phyloP scores from a whole-genome alignment of 2,329 filamentous ascomycete genomes.

The Hypoxylon rubiginosum region DNA sequence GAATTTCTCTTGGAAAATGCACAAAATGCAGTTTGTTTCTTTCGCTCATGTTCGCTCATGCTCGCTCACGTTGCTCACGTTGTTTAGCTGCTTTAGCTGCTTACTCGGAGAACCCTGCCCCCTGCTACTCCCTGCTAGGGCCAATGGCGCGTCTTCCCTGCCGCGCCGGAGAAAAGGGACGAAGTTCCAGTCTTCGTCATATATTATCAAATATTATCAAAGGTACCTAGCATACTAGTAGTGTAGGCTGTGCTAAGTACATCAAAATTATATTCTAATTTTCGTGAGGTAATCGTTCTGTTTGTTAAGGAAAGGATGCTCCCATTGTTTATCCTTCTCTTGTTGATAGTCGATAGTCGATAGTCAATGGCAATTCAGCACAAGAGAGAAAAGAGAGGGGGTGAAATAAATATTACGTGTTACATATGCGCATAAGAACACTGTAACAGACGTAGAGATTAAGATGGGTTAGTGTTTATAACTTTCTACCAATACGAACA shows the following conservation, averaged over 20 bases:
- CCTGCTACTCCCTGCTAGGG: conserved; percentile 19
- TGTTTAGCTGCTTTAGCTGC: background rate
- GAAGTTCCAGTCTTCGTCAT: conserved; percentile 26
- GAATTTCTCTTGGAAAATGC: conserved; percentile 14
- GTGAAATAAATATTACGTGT: background rate
- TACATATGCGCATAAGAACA: background rate
- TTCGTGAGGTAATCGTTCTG: conserved; percentile 39
- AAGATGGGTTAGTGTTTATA: background rate
- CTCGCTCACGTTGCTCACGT: too few species aligned
- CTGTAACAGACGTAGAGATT: conserved; percentile 6
- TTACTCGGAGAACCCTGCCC: background rate
- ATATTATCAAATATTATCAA: too few species aligned
- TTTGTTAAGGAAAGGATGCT: conserved; percentile 25
- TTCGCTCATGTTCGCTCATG: too few species aligned
- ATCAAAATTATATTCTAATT: background rate
- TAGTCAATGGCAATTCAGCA: too few species aligned
- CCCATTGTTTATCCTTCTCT: background rate
- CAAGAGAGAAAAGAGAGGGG: background rate
- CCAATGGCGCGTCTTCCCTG: conserved; percentile 22
- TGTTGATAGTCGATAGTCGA: background rate
- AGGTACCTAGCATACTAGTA: conserved; percentile 1
- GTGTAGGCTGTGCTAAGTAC: background rate
- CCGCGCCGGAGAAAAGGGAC: conserved; percentile 41
- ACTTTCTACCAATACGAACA: conserved; percentile 10
- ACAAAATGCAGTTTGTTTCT: conserved; percentile 16